phyloP scores from a whole-genome alignment of 306 rosid genomes.

The Cyamopsis tetragonoloba region DNA sequence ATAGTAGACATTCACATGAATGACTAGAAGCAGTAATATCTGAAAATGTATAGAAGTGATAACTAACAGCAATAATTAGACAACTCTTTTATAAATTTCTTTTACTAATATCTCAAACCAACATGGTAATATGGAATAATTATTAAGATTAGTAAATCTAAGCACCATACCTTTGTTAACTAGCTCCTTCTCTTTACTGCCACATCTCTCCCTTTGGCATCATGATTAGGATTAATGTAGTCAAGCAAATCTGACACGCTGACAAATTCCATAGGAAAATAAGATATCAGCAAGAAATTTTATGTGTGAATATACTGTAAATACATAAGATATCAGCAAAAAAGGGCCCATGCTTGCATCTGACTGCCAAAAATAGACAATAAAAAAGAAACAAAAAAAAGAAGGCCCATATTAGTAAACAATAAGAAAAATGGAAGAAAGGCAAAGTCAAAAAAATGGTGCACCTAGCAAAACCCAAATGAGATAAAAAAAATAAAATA shows the following conservation, averaged over 20 bases:
- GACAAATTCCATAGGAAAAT: constrained; percentile 24
- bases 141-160: background rate
- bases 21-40: constrained; percentile 1
- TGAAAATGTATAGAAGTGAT: background rate
- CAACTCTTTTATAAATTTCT: background rate
- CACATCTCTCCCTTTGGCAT: constrained; percentile 57
- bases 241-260: constrained; percentile 91
- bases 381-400: too few relatives aligned
- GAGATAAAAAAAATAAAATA: too few relatives aligned
- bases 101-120: background rate
- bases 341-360: too few relatives aligned
- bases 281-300: background rate
- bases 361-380: too few relatives aligned
- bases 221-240: constrained; percentile 71
- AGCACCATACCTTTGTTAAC: constrained; percentile 53
- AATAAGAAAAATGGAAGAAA: too few relatives aligned
- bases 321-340: background rate
- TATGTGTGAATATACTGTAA: background rate
- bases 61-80: background rate
- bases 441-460: too few relatives aligned
- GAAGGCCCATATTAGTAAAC: too few relatives aligned
- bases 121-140: background rate
- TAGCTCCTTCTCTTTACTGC: constrained; percentile 63
- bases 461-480: too few relatives aligned
- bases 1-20: too few relatives aligned